Conservation (phyloP, 805 yeast species). For the Wickerhamiella azymoides region DNA sequence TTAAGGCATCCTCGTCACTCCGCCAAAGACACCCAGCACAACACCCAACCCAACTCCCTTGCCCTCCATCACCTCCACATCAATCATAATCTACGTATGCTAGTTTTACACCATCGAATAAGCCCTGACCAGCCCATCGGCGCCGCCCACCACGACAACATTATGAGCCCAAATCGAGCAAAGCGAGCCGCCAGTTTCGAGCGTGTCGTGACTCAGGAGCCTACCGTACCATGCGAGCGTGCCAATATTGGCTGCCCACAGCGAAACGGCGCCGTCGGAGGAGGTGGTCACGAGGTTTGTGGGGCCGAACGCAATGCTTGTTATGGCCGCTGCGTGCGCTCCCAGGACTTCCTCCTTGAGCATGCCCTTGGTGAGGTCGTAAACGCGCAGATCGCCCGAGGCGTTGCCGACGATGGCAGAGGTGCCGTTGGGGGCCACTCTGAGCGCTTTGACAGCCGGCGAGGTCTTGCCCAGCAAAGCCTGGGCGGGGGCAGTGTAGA, state of each 20-base stretch:
- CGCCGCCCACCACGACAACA: constrained; percentile 15
- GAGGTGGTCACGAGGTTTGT: constrained; percentile 15
- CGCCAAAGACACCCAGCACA: too few relatives aligned
- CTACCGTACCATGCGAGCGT: constrained; percentile 18
- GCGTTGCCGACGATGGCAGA: constrained; percentile 10
- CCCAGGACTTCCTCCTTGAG: constrained; percentile 15
- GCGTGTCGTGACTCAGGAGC: constrained; percentile 17
- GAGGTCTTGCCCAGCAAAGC: neutral
- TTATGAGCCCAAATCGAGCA: constrained; percentile 9
- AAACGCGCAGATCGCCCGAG: constrained; percentile 16
- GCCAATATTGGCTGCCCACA: constrained; percentile 18
- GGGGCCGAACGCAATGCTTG: constrained; percentile 2
- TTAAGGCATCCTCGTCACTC: too few relatives aligned
- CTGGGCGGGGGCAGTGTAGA: constrained; percentile 6
- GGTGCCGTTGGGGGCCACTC: constrained; percentile 7
- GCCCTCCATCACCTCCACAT: neutral
- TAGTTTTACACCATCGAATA: constrained; percentile 9
- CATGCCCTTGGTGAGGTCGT: constrained; percentile 15
- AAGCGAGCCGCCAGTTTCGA: constrained; percentile 15
- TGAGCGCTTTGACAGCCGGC: constrained; percentile 10
- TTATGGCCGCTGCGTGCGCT: constrained; percentile 17
- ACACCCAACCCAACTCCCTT: too few relatives aligned
- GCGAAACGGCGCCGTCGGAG: constrained; percentile 19
- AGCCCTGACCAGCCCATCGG: constrained; percentile 17
- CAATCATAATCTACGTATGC: too few relatives aligned